These are phyloP conservation scores for Lindgomyces ingoldianus DNA, from an alignment of 495 filamentous ascomycete species.

Conservation along the genomic window DNA sequence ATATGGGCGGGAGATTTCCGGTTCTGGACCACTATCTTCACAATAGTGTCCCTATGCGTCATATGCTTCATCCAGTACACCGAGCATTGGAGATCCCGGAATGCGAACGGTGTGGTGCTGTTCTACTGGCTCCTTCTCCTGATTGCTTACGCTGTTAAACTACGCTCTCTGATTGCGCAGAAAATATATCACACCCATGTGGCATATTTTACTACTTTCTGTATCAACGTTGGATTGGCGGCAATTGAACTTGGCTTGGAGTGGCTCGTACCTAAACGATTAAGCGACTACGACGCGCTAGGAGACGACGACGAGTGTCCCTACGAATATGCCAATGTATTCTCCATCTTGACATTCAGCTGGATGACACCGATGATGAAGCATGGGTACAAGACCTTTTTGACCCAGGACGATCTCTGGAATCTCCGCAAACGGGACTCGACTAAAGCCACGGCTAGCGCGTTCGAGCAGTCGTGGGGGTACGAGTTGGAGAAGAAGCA, in stretches of 20 bases:
- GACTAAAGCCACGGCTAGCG: conserved; percentile 64
- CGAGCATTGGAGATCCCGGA: conserved; percentile 84
- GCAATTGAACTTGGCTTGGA: conserved; percentile 78
- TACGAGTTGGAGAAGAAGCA: conserved; percentile 70
- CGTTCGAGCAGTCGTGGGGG: conserved; percentile 76
- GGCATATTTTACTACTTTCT: conserved; percentile 78
- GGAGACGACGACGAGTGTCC: conserved; percentile 93
- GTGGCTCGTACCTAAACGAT: conserved; percentile 87
- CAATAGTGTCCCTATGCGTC: conserved; percentile 73
- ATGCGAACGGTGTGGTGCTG: conserved; percentile 88
- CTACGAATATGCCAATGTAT: conserved; percentile 89
- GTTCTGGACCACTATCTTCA: conserved; percentile 83
- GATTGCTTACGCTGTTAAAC: conserved; percentile 77
- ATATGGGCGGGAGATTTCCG: conserved; percentile 81
- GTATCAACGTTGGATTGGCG: conserved; percentile 71
- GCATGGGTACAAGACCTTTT: conserved; percentile 83
- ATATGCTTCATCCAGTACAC: conserved; percentile 88
- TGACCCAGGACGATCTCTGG: conserved; percentile 98
- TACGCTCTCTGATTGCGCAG: conserved; percentile 82
- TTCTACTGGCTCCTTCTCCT: conserved; percentile 96
- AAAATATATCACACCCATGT: conserved; percentile 63
- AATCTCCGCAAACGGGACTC: conserved; percentile 79
- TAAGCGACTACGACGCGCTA: conserved; percentile 78
- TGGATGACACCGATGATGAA: conserved; percentile 99
- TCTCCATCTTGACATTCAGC: conserved; percentile 89